Evolutionary conservation across 768 basidiomycete genomes (phyloP).

Genomic region (Hortiboletus campestris): DNA sequence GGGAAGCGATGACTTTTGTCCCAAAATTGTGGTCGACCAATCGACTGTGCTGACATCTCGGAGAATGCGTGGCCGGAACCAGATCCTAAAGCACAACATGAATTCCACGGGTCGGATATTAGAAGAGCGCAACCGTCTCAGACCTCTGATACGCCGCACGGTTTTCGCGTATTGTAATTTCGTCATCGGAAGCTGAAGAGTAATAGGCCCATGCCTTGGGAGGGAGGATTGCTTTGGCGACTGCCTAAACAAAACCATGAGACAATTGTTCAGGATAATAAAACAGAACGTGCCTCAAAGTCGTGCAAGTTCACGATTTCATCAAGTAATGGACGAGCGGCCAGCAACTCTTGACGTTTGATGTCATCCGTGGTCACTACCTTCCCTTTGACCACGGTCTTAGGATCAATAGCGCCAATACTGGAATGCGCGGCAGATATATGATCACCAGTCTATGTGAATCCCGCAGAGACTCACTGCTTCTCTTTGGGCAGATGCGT

Average conservation of each 20-base stretch:
- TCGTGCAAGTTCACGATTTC: constrained; percentile 89
- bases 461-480: constrained; percentile 47
- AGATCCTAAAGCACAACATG: constrained; percentile 48
- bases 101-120: background rate
- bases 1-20: constrained; percentile 67
- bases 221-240: constrained; percentile 76
- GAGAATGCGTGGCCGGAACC: constrained; percentile 85
- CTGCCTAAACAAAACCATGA: constrained; percentile 45
- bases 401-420: constrained; percentile 66
- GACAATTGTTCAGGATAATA: background rate
- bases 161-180: constrained; percentile 85
- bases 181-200: constrained; percentile 89
- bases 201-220: constrained; percentile 94
- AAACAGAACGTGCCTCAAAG: constrained; percentile 65
- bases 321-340: constrained; percentile 62
- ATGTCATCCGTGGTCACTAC: constrained; percentile 67
- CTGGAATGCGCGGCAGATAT: constrained; percentile 29
- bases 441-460: background rate
- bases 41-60: constrained; percentile 81
- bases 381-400: constrained; percentile 61
- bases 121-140: background rate
- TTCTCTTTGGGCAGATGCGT: constrained; percentile 80
- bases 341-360: constrained; percentile 56
- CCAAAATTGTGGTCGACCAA: constrained; percentile 80
- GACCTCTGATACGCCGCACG: constrained; percentile 86